These are phyloP conservation scores for Exutisphaerella laricina DNA, from an alignment of 2,329 filamentous ascomycete genomes.

Conservation along the genomic window DNA sequence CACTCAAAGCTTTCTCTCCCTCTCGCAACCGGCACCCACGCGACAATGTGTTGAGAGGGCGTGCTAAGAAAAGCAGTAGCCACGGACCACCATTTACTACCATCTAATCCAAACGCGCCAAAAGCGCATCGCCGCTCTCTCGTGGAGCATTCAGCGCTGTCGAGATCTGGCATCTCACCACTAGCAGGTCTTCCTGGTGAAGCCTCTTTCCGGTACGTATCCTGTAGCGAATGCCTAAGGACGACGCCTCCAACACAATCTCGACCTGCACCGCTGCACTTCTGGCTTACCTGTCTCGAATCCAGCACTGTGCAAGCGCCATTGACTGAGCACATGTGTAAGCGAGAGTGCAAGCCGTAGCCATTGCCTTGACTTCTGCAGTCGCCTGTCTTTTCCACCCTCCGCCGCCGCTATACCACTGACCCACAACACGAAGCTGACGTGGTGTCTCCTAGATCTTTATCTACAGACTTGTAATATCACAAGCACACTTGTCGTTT, in stretches of 20 bases:
- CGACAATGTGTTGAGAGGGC: conserved; percentile 27
- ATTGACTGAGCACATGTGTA: conserved; percentile 19
- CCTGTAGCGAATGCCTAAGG: conserved; percentile 19
- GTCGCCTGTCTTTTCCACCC: too few relatives aligned
- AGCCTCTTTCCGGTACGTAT: conserved; percentile 31
- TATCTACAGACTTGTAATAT: conserved; percentile 24
- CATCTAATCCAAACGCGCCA: conserved; percentile 18
- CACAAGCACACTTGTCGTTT: conserved; percentile 12
- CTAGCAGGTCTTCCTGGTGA: conserved; percentile 30
- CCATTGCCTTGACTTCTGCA: conserved; percentile 4
- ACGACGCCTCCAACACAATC: conserved; percentile 12
- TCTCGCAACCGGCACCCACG: conserved; percentile 13
- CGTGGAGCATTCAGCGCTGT: conserved; percentile 27
- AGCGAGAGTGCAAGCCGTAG: conserved; percentile 6
- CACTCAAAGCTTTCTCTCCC: conserved; percentile 12
- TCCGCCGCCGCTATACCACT: too few relatives aligned
- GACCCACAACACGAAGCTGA: too few relatives aligned
- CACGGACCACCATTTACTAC: conserved; percentile 18
- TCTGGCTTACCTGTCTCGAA: conserved; percentile 13
- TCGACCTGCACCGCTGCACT: conserved; percentile 13
- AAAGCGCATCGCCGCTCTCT: conserved; percentile 24
- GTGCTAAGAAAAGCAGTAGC: conserved; percentile 28
- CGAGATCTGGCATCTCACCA: conserved; percentile 32
- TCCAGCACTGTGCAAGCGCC: conserved; percentile 24
- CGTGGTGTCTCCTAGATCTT: conserved; percentile 28